These are phyloP conservation scores for Cicer yamashitae DNA, from an alignment of 306 rosid species.

Conservation along the genomic window DNA sequence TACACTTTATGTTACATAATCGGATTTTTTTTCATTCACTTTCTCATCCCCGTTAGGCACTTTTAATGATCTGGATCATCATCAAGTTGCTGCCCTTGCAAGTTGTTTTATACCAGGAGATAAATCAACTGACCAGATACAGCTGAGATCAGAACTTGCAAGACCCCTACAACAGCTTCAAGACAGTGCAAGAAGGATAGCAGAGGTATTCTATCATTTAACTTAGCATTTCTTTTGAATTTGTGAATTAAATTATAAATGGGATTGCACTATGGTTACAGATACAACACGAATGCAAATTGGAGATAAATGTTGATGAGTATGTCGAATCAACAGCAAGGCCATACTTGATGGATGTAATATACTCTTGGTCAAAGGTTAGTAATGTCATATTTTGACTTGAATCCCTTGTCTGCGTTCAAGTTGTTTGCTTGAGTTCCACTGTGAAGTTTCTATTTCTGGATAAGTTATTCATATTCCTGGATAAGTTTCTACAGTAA, in stretches of 20 bases:
- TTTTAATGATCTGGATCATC: conserved; percentile 93
- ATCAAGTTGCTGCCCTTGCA: conserved; percentile 95
- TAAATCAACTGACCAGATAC: conserved; percentile 89
- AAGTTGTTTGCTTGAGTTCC: conserved; percentile 34
- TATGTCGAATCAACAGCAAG: conserved; percentile 96
- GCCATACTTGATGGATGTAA: conserved; percentile 97
- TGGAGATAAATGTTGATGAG: conserved; percentile 84
- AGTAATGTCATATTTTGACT: conserved; percentile 45
- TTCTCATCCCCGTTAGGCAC: conserved; percentile 62
- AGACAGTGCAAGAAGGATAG: conserved; percentile 95
- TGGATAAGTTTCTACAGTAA: conserved; percentile 1
- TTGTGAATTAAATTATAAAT: conserved; percentile 36
- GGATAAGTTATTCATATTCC: background rate
- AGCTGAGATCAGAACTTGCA: conserved; percentile 87
- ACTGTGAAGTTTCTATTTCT: background rate
- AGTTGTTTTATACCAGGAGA: conserved; percentile 98
- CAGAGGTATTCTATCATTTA: conserved; percentile 68
- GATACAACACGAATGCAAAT: conserved; percentile 97
- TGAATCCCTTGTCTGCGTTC: conserved; percentile 10
- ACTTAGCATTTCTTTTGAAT: conserved; percentile 19
- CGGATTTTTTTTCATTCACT: conserved; percentile 12
- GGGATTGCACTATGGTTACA: conserved; percentile 45
- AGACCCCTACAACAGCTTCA: conserved; percentile 96
- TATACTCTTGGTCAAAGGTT: conserved; percentile 97
- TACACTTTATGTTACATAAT: conserved; percentile 25